Evolutionary conservation across 768 basidiomycete genomes (phyloP), one percentile per base, ranked within the genome.

Genomic region (Leccinum arenicola): DNA sequence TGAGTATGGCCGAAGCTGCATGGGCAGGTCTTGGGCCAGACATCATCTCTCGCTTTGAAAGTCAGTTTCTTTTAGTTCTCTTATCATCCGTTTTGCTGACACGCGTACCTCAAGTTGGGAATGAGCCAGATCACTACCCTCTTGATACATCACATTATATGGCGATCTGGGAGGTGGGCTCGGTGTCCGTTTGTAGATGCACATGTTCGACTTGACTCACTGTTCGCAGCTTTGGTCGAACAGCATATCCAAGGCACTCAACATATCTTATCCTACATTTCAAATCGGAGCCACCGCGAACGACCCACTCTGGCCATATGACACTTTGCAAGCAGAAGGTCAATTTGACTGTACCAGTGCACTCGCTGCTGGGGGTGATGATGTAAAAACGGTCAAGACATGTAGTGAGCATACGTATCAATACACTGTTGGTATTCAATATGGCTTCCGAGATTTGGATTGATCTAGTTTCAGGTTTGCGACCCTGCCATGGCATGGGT

Each of bases 351-450:
- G 82, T 56, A 77, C 77, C 33, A 83, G 80, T 53, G 76, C 80
- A 12, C 69, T 83, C 10, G 77, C 76, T 38, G 78, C 80, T 47
- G 82, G 82, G 31, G 78, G 74, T 3, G 72, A 81, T 56, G 62
- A 65, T 7, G 76, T 68, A 29, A 66, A 71, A 56, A 78, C 79
- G n/a, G 78, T 79, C 12, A 74, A 70, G 51, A 74, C 72, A 3
- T 83, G 82, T 62, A 82, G 80, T 60, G 82, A 84, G 65, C 82
- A 82, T 56, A 81, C 80, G 2, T 82, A 83, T 61, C 81, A 82
- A 57, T 83, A 82, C 61, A 80, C 77, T 59, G 81, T 80, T 60
- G 61, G 78, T 66, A 50, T 29, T 36, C 12, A 4, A 12, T 17
- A 47, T 1, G 10, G n/a, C 11, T 23, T 23, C n/a, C n/a, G 40